phyloP scores from a whole-genome alignment of 768 basidiomycete genomes.

The Hygrophorus russula region DNA sequence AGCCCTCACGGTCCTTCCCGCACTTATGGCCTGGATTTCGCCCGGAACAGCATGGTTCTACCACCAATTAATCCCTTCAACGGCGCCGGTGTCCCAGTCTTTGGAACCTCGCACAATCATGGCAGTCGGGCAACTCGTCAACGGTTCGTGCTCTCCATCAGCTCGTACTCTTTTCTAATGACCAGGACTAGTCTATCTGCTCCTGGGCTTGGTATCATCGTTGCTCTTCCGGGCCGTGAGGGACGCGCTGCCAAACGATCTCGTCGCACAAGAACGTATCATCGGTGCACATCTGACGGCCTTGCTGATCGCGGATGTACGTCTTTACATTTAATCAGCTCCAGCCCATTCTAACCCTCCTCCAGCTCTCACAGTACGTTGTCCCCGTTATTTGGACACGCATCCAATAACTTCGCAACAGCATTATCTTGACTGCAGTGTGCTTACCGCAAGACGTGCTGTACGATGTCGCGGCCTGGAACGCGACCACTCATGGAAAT shows the following conservation, averaged over 20 bases:
- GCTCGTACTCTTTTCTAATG: neutral
- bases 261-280: constrained; percentile 55
- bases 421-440: constrained; percentile 45
- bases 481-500: constrained; percentile 67
- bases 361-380: constrained; percentile 48
- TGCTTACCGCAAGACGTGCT: constrained; percentile 47
- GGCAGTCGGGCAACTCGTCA: constrained; percentile 51
- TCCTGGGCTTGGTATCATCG: constrained; percentile 53
- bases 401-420: constrained; percentile 13
- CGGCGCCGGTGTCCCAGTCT: constrained; percentile 14
- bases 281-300: constrained; percentile 51
- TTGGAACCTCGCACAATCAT: constrained; percentile 38
- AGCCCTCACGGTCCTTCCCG: constrained; percentile 43
- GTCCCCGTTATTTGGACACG: too few relatives aligned
- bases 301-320: constrained; percentile 61
- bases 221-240: constrained; percentile 57
- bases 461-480: constrained; percentile 46
- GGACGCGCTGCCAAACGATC: constrained; percentile 45
- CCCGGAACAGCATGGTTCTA: constrained; percentile 53
- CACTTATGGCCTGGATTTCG: constrained; percentile 35
- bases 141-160: constrained; percentile 26
- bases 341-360: neutral
- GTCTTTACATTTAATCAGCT: constrained; percentile 13
- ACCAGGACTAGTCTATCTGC: constrained; percentile 39
- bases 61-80: constrained; percentile 39